Percentiles rank a stretch among this genome's conserved stretches.
These are phyloP conservation scores for Colletotrichum lupini DNA, from an alignment of 2,329 filamentous ascomycete genomes.

Conservation along the genomic window DNA sequence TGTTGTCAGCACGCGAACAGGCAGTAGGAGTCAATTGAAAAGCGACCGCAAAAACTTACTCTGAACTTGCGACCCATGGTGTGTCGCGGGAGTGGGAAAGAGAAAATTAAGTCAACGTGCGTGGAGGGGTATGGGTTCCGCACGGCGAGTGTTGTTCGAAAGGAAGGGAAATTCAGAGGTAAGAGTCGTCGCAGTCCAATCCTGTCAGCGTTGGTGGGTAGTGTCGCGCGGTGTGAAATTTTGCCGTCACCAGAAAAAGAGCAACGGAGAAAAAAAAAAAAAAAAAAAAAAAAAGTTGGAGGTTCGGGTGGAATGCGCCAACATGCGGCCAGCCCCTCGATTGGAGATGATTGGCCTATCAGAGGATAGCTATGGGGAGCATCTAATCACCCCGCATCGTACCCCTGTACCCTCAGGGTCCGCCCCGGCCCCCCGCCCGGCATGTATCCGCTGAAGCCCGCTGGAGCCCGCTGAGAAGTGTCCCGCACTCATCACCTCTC, in stretches of 20 bases:
- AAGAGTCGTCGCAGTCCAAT: not conserved
- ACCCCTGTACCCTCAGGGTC: constrained; percentile 27
- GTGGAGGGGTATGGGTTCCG: constrained; percentile 7
- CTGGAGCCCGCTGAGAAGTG: not conserved
- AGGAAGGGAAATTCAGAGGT: not conserved
- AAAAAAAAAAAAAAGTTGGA: constrained; percentile 23
- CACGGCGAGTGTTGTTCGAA: constrained; percentile 11
- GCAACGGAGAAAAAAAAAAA: not conserved
- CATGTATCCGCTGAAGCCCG: constrained; percentile 12
- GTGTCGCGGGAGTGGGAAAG: not conserved
- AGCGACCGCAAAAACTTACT: constrained; percentile 19
- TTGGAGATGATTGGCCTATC: constrained; percentile 25
- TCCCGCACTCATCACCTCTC: not conserved
- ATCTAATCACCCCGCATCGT: constrained; percentile 31
- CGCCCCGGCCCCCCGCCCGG: constrained; percentile 22
- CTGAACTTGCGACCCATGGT: constrained; percentile 35
- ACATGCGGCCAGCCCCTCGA: constrained; percentile 6
- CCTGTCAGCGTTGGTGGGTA: not conserved
- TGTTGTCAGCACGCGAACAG: not conserved
- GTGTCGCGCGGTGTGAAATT: constrained; percentile 32
- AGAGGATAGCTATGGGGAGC: not conserved
- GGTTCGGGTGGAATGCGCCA: constrained; percentile 28
- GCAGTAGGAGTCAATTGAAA: not conserved
- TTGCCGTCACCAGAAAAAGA: constrained; percentile 14
- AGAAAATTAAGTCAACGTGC: constrained; percentile 7